phyloP scores from a whole-genome alignment of 129 eudicot species.

The sunflower (Helianthus annuus) region HanXRQr2.0-SUNRISE NC_035440.2:24378895-24379394 shows the following conservation, averaged over 20 bases:
- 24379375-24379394: slow-evolving; percentile 86
- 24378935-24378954: slow-evolving; percentile 73
- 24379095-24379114: slow-evolving; percentile 65
- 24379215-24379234: slow-evolving; percentile 86
- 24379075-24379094: slow-evolving; percentile 72
- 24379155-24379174: slow-evolving; percentile 73
- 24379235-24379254: slow-evolving; percentile 79
- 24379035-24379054: slow-evolving; percentile 77
- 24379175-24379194: slow-evolving; percentile 77
- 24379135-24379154: slow-evolving; percentile 75
- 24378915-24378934: slow-evolving; percentile 26
- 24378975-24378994: slow-evolving; percentile 87
- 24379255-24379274: slow-evolving; percentile 87
- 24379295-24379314: slow-evolving; percentile 80
- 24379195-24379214: slow-evolving; percentile 70
- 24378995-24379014: slow-evolving; percentile 77
- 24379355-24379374: slow-evolving; percentile 73
- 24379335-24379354: slow-evolving; percentile 91
- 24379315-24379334: slow-evolving; percentile 64
- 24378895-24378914: slow-evolving; percentile 31
- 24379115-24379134: slow-evolving; percentile 91
- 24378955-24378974: slow-evolving; percentile 95
- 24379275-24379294: slow-evolving; percentile 66
- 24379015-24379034: slow-evolving; percentile 91
- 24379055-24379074: slow-evolving; percentile 80